phyloP scores from a whole-genome alignment of 768 basidiomycete genomes.

The Termitomyces sp. region DNA sequence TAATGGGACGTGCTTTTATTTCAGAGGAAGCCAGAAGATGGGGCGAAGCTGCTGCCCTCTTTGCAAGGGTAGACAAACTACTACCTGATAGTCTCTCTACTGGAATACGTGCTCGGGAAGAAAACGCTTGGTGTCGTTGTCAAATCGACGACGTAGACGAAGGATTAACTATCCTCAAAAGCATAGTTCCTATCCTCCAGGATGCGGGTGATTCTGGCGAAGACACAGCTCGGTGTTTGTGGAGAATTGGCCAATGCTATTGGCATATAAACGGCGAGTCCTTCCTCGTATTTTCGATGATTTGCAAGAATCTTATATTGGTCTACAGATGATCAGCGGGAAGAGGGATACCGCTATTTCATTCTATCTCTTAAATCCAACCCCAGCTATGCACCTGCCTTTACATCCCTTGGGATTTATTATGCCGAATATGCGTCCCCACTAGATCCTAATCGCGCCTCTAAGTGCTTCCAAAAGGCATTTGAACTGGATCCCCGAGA shows the following conservation, averaged over 20 bases:
- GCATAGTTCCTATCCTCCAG: conserved; percentile 42
- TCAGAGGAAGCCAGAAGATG: conserved; percentile 62
- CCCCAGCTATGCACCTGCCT: conserved; percentile 81
- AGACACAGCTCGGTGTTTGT: conserved; percentile 78
- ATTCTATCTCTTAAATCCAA: conserved; percentile 76
- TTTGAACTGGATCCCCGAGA: conserved; percentile 95
- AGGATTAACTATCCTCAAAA: conserved; percentile 45
- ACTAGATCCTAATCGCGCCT: conserved; percentile 78
- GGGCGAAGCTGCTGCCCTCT: conserved; percentile 60
- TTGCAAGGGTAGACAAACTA: conserved; percentile 52
- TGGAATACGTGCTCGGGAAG: conserved; percentile 69
- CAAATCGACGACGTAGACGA: conserved; percentile 45
- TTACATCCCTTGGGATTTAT: conserved; percentile 90
- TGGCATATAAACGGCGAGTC: conserved; percentile 70
- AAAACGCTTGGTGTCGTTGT: conserved; percentile 80
- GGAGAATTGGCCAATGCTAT: conserved; percentile 76
- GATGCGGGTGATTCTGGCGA: conserved; percentile 41
- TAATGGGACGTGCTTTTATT: conserved; percentile 77
- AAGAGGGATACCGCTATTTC: conserved; percentile 75
- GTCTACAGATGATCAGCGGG: conserved; percentile 40
- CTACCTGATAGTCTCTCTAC: conserved; percentile 41
- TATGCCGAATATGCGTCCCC: conserved; percentile 71
- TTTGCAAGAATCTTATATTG: conserved; percentile 1
- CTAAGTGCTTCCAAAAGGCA: conserved; percentile 97
- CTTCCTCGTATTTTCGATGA: not conserved